These are phyloP conservation scores for Agapanthus africanus DNA, from an alignment of 106 monocot genomes.

Conservation along the genomic window DNA sequence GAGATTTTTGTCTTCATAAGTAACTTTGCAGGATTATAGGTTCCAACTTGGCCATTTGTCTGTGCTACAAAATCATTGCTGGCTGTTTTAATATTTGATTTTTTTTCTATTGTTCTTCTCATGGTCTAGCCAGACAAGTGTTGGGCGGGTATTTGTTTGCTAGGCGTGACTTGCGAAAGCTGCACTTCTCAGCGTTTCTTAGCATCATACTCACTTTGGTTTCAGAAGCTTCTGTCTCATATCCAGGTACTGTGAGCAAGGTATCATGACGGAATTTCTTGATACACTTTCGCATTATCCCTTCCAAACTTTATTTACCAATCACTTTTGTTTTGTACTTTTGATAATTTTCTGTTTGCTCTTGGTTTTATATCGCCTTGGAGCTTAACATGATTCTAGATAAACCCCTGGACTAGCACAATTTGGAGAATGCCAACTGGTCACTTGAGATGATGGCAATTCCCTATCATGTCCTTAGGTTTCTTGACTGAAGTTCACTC, in stretches of 20 bases:
- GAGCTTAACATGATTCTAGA: too few species aligned
- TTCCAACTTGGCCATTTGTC: too few species aligned
- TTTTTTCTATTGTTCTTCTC: too few species aligned
- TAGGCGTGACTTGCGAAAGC: constrained; percentile 68
- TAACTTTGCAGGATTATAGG: too few species aligned
- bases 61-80: too few species aligned
- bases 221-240: constrained; percentile 51
- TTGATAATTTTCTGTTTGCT: not conserved
- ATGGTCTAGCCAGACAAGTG: constrained; percentile 67
- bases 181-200: constrained; percentile 58
- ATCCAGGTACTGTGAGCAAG: constrained; percentile 46
- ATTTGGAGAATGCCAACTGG: not conserved
- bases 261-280: not conserved
- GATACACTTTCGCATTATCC: not conserved
- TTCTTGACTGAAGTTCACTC: too few species aligned
- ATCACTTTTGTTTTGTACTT: not conserved
- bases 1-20: too few species aligned
- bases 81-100: too few species aligned
- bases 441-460: too few species aligned
- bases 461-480: too few species aligned
- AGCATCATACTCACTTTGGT: constrained; percentile 64
- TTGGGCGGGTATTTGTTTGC: constrained; percentile 68
- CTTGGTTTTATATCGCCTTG: too few species aligned
- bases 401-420: not conserved
- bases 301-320: not conserved